Percentiles rank a stretch among this genome's conserved stretches.
Evolutionary conservation across 257 asterid genomes (phyloP).

Genomic region (Oldenlandia corymbosa): DNA sequence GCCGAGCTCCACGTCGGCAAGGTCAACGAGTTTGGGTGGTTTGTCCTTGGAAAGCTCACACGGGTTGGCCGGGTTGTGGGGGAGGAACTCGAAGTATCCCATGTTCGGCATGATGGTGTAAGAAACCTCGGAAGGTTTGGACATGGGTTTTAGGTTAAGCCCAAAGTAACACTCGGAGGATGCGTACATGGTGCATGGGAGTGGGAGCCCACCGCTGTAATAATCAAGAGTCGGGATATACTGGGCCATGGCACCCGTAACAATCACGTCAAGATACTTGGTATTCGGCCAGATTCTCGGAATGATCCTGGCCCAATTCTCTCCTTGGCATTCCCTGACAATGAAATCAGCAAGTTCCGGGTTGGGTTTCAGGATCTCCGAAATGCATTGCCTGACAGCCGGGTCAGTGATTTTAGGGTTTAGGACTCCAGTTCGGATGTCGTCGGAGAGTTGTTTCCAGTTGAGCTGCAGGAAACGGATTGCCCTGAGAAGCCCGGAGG

Average conservation of each 20-base stretch:
- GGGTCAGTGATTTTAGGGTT: conserved; percentile 45
- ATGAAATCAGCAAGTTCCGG: conserved; percentile 43
- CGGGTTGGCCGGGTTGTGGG: conserved; percentile 38
- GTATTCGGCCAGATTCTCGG: conserved; percentile 79
- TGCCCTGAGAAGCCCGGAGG: conserved; percentile 76
- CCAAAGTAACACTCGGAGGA: conserved; percentile 88
- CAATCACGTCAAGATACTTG: conserved; percentile 69
- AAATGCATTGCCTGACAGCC: conserved; percentile 29
- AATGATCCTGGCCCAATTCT: conserved; percentile 65
- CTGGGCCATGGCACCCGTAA: conserved; percentile 90
- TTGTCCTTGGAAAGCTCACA: conserved; percentile 19
- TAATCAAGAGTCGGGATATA: conserved; percentile 71
- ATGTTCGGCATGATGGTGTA: conserved; percentile 89
- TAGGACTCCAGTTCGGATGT: conserved; percentile 48
- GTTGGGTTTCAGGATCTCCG: conserved; percentile 37
- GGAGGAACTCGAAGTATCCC: conserved; percentile 85
- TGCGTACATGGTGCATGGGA: conserved; percentile 76
- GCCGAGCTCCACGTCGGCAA: conserved; percentile 61
- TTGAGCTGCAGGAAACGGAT: conserved; percentile 62
- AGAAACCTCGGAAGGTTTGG: conserved; percentile 48
- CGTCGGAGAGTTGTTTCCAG: conserved; percentile 53
- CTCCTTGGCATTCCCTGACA: conserved; percentile 45
- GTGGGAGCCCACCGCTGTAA: conserved; percentile 70
- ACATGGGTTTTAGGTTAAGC: conserved; percentile 61
- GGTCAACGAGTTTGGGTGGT: conserved; percentile 49